phyloP scores from a whole-genome alignment of 805 yeast species.

The Suhomyces pyralidae region DNA sequence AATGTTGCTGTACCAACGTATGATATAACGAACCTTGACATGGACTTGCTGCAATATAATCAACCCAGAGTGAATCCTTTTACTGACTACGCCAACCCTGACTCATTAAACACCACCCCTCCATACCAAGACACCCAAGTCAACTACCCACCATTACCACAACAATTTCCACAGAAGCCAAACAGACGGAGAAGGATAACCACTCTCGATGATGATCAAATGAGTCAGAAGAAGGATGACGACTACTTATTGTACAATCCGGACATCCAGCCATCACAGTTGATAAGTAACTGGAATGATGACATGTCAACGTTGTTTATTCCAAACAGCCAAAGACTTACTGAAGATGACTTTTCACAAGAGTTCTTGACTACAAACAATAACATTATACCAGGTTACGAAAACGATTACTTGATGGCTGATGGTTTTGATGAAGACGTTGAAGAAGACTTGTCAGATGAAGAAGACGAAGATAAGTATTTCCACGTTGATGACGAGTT shows the following conservation, averaged over 20 bases:
- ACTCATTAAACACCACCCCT: constrained; percentile 16
- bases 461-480: constrained; percentile 38
- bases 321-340: constrained; percentile 13
- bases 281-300: constrained; percentile 28
- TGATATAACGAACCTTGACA: constrained; percentile 10
- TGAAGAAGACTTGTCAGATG: constrained; percentile 41
- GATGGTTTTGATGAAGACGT: constrained; percentile 43
- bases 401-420: constrained; percentile 31
- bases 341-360: constrained; percentile 12
- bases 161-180: constrained; percentile 9
- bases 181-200: constrained; percentile 32
- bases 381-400: constrained; percentile 29
- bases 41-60: constrained; percentile 6
- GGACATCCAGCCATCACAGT: constrained; percentile 40
- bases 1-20: neutral
- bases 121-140: constrained; percentile 10
- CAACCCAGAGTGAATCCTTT: constrained; percentile 26
- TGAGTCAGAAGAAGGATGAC: constrained; percentile 26
- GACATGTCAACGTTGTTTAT: constrained; percentile 28
- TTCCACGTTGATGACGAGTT: constrained; percentile 34
- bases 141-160: constrained; percentile 11
- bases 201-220: constrained; percentile 24
- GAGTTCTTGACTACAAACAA: constrained; percentile 4
- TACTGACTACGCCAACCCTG: constrained; percentile 40
- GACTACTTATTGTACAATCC: constrained; percentile 40